Conservation (phyloP, 305 asterid genomes). For the Rubia balearica region DNA sequence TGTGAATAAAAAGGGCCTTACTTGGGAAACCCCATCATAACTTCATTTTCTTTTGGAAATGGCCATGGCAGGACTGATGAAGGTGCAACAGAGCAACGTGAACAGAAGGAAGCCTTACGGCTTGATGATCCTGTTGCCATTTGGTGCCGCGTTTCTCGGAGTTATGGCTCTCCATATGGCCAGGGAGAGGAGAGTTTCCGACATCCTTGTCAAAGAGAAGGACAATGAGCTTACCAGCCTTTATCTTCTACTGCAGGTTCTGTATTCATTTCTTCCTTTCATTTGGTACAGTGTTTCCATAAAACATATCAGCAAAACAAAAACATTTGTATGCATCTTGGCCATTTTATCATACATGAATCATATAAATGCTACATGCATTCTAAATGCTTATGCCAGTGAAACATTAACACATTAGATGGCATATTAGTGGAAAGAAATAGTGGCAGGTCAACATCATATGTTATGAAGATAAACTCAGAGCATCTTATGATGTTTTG, state of each 20-base stretch:
- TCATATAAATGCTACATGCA: not conserved
- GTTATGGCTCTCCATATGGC: constrained; percentile 46
- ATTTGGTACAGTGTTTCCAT: not conserved
- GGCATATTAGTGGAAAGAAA: not conserved
- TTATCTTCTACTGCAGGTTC: constrained; percentile 56
- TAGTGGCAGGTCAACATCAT: too few species aligned
- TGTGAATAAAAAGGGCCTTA: not conserved
- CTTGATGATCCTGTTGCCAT: constrained; percentile 37
- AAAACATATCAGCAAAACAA: not conserved
- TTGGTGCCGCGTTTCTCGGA: constrained; percentile 49
- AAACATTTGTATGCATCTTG: too few species aligned
- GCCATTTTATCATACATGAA: not conserved
- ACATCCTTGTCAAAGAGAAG: constrained; percentile 38
- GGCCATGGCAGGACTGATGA: constrained; percentile 36
- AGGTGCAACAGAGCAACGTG: constrained; percentile 26
- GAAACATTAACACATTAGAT: not conserved
- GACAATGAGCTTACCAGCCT: constrained; percentile 42
- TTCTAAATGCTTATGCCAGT: not conserved
- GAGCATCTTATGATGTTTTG: not conserved
- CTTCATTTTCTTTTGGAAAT: not conserved
- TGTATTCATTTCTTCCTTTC: not conserved
- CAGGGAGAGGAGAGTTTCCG: constrained; percentile 40
- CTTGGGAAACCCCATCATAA: not conserved
- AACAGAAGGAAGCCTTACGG: constrained; percentile 33
- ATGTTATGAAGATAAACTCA: not conserved